Evolutionary conservation across 2,329 filamentous ascomycete genomes (phyloP).

Genomic region (Blastomyces emzantsi): DNA sequence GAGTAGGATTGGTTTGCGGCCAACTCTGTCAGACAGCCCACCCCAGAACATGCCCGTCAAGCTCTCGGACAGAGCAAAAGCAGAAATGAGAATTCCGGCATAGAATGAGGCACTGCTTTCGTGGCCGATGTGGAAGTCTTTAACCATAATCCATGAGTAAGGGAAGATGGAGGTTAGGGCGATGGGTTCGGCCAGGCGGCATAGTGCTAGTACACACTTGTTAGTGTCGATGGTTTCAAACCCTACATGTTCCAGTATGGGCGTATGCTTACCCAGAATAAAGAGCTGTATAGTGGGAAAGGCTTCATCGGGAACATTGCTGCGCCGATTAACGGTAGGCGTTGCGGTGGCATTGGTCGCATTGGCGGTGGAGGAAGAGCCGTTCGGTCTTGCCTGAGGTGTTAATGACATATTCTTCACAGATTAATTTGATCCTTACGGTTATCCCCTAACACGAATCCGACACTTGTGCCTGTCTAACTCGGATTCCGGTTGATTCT

Average conservation of each 20-base stretch:
- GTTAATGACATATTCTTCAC: slow-evolving; percentile 52
- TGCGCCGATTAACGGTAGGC: slow-evolving; percentile 13
- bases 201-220: slow-evolving; percentile 57
- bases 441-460: slow-evolving; percentile 23
- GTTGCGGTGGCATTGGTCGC: not conserved
- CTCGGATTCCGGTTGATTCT: not conserved
- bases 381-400: slow-evolving; percentile 40
- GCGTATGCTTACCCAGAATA: slow-evolving; percentile 58
- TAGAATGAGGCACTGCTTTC: slow-evolving; percentile 75
- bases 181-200: slow-evolving; percentile 85
- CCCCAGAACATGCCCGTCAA: slow-evolving; percentile 67
- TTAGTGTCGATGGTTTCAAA: slow-evolving; percentile 8
- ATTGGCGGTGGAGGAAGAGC: slow-evolving; percentile 4
- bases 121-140: slow-evolving; percentile 62
- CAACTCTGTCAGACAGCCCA: slow-evolving; percentile 64
- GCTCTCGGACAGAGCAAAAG: slow-evolving; percentile 73
- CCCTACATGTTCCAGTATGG: not conserved
- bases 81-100: slow-evolving; percentile 76
- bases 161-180: slow-evolving; percentile 89
- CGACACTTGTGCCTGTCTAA: slow-evolving; percentile 14
- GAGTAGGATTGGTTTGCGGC: slow-evolving; percentile 78
- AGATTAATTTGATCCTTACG: slow-evolving; percentile 46
- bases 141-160: slow-evolving; percentile 78
- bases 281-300: slow-evolving; percentile 80
- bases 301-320: slow-evolving; percentile 54